Percentiles rank a stretch among this genome's conserved stretches.
Evolutionary conservation across 116 monocot species (phyloP).

Genomic region (Cymodocea nodosa): DNA sequence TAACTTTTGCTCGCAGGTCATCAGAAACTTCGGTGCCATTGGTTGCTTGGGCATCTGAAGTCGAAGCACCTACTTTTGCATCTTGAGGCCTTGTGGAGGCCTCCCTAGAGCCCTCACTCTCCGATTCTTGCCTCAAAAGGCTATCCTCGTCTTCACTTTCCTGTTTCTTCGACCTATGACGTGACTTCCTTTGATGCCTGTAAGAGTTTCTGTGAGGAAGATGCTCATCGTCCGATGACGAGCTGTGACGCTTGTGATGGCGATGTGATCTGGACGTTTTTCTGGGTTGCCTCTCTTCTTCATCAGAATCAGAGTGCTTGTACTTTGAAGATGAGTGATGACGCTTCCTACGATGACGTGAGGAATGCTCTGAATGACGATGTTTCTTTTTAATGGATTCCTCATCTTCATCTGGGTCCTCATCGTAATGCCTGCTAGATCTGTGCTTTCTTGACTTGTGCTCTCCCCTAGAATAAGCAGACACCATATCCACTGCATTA

Average conservation of each 20-base stretch:
- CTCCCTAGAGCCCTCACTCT: constrained; percentile 7
- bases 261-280: constrained; percentile 32
- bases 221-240: constrained; percentile 29
- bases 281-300: constrained; percentile 16
- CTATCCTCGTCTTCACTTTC: background rate
- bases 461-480: constrained; percentile 1
- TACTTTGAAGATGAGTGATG: constrained; percentile 20
- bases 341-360: constrained; percentile 12
- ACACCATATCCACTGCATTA: constrained; percentile 1
- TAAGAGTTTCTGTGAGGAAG: constrained; percentile 8
- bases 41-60: constrained; percentile 4
- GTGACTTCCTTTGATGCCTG: constrained; percentile 11
- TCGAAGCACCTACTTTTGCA: background rate
- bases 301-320: constrained; percentile 21
- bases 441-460: constrained; percentile 18
- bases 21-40: constrained; percentile 39
- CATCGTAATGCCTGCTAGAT: constrained; percentile 1
- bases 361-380: constrained; percentile 27
- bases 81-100: background rate
- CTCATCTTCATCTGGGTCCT: constrained; percentile 13
- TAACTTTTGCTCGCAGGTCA: constrained; percentile 74
- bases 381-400: constrained; percentile 28
- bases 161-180: constrained; percentile 12
- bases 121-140: background rate
- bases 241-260: constrained; percentile 3